Conservation (phyloP, 164 flowering plant species). For the Nelumbo lutea region DNA sequence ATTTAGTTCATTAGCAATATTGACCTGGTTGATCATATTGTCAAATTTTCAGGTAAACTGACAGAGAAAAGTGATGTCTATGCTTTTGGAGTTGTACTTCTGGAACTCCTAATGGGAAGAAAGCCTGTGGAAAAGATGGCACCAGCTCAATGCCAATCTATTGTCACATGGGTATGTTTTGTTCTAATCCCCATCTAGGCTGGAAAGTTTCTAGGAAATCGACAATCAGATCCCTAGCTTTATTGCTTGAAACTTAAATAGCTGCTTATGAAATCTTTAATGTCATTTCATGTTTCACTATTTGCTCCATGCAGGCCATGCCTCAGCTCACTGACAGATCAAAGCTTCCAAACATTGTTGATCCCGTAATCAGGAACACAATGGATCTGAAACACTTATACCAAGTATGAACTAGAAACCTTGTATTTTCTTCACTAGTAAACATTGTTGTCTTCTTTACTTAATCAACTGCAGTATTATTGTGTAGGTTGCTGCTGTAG, state of each 20-base stretch:
- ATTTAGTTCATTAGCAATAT: not conserved
- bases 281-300: not conserved
- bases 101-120: constrained; percentile 87
- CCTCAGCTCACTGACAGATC: constrained; percentile 96
- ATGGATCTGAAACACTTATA: constrained; percentile 92
- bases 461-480: constrained; percentile 3
- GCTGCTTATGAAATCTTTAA: not conserved
- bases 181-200: not conserved
- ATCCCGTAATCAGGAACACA: constrained; percentile 70
- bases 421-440: not conserved
- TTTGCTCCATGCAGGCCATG: constrained; percentile 65
- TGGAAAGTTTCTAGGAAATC: not conserved
- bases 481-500: constrained; percentile 79
- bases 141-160: constrained; percentile 76
- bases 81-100: constrained; percentile 85
- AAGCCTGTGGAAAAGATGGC: constrained; percentile 79
- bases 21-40: not conserved
- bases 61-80: constrained; percentile 98
- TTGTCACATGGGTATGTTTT: constrained; percentile 84
- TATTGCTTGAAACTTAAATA: not conserved
- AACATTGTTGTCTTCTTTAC: not conserved
- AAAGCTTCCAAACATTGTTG: constrained; percentile 85
- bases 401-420: constrained; percentile 50
- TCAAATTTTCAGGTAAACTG: constrained; percentile 56
- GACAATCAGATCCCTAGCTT: not conserved